Conservation (phyloP, 2,329 filamentous ascomycete genomes). For the Ceratocystiopsis brevicomis region DNA sequence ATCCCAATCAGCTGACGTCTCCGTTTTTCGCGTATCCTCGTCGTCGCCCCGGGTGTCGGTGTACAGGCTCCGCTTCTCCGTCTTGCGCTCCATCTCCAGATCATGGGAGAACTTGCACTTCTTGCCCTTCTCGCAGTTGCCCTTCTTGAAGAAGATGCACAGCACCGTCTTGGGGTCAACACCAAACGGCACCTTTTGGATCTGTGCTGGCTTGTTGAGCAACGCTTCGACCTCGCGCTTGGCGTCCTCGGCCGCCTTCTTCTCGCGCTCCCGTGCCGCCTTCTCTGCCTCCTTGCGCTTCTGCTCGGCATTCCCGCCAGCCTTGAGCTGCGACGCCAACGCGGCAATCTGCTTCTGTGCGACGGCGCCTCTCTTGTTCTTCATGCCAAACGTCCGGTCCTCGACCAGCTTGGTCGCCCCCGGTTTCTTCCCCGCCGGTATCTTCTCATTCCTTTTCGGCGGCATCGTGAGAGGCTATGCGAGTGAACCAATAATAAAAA, state of each 20-base stretch:
- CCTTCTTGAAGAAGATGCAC: slow-evolving; percentile 94
- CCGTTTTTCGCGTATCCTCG: slow-evolving; percentile 62
- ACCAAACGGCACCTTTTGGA: slow-evolving; percentile 95
- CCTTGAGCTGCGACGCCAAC: slow-evolving; percentile 53
- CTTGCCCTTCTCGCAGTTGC: slow-evolving; percentile 86
- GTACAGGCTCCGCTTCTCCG: slow-evolving; percentile 82
- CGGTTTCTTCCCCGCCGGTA: slow-evolving; percentile 33
- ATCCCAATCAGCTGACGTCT: slow-evolving; percentile 93
- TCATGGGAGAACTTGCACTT: slow-evolving; percentile 99
- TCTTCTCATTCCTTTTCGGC: slow-evolving; percentile 45
- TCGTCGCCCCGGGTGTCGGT: slow-evolving; percentile 61
- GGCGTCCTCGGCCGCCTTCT: slow-evolving; percentile 73
- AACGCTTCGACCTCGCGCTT: slow-evolving; percentile 63
- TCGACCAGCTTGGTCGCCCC: slow-evolving; percentile 46
- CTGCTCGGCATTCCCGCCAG: slow-evolving; percentile 65
- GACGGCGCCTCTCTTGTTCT: slow-evolving; percentile 92
- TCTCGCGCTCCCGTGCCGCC: slow-evolving; percentile 59
- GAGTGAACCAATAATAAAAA: not conserved
- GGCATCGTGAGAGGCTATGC: slow-evolving; percentile 39
- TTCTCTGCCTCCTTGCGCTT: slow-evolving; percentile 60
- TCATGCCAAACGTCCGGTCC: slow-evolving; percentile 99
- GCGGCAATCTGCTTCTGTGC: slow-evolving; percentile 84
- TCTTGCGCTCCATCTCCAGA: slow-evolving; percentile 70
- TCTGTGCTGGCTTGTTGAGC: slow-evolving; percentile 77
- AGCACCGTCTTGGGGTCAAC: slow-evolving; percentile 96